Percentiles rank a stretch among this genome's conserved stretches.
Evolutionary conservation across 352 stramenopile species (phyloP).

Genomic region (Phytophthora niederhauseri): DNA sequence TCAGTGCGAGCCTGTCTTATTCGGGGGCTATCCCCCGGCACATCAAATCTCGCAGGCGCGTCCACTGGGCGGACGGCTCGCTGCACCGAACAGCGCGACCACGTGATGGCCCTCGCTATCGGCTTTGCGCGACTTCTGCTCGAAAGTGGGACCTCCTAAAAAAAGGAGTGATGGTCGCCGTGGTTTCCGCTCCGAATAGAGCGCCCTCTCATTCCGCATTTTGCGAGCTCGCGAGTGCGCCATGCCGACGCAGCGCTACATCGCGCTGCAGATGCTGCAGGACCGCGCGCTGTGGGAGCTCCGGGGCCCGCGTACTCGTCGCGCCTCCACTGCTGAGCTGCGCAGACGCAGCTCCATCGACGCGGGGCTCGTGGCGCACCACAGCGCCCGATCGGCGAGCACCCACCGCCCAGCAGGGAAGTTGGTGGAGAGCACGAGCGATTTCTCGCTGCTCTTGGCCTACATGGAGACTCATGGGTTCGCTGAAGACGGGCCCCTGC

Average conservation of each 20-base stretch:
- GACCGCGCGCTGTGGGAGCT: conserved; percentile 25
- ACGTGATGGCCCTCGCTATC: conserved; percentile 14
- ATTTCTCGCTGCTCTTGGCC: conserved; percentile 29
- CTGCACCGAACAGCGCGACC: conserved; percentile 5
- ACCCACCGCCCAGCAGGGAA: conserved; percentile 19
- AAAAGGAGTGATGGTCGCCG: conserved; percentile 7
- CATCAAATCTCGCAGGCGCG: conserved; percentile 17
- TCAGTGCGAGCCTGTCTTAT: conserved; percentile 1
- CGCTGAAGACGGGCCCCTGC: neutral
- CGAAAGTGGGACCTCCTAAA: conserved; percentile 2
- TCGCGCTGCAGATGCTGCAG: conserved; percentile 41
- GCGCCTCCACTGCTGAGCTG: conserved; percentile 25
- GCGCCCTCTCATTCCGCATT: conserved; percentile 17
- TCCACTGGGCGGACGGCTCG: conserved; percentile 22
- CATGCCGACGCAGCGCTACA: conserved; percentile 37
- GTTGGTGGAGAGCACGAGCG: conserved; percentile 31
- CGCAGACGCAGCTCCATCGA: conserved; percentile 24
- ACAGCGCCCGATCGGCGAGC: conserved; percentile 18
- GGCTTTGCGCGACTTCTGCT: conserved; percentile 10
- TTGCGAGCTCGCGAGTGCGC: conserved; percentile 2
- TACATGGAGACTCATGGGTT: conserved; percentile 14
- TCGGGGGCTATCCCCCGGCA: neutral
- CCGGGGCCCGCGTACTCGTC: conserved; percentile 12
- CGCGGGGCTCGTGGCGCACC: neutral
- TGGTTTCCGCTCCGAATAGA: conserved; percentile 11